phyloP scores from a whole-genome alignment of 140 eudicot species.

The Artemisia princeps region DNA sequence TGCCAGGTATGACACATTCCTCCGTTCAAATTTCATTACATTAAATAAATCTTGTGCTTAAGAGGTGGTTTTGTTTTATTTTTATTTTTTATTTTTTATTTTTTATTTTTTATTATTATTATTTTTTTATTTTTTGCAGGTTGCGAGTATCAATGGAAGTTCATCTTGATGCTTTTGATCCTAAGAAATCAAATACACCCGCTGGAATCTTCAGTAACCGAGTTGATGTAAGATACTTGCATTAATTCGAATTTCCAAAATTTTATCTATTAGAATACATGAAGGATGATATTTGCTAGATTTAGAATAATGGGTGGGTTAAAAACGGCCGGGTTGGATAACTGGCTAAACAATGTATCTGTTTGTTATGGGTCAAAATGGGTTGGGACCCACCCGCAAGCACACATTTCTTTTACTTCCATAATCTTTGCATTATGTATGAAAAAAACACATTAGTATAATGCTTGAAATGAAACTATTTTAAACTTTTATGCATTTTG shows the following conservation, averaged over 20 bases:
- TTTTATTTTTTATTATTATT: no score
- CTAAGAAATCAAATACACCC: slow-evolving; percentile 56
- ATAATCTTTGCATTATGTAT: not conserved
- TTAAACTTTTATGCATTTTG: not conserved
- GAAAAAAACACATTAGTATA: not conserved
- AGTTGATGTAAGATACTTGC: slow-evolving; percentile 47
- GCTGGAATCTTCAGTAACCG: slow-evolving; percentile 79
- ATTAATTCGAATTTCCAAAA: not conserved
- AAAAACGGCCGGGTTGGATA: not conserved
- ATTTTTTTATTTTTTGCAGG: slow-evolving; percentile 32
- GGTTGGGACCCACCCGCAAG: not conserved
- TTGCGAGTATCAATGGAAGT: slow-evolving; percentile 82
- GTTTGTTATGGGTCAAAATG: not conserved
- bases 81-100: no score
- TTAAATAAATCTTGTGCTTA: slow-evolving; percentile 14
- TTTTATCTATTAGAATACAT: not conserved
- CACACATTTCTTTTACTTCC: not conserved
- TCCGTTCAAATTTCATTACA: not conserved
- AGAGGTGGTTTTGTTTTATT: slow-evolving; percentile 14
- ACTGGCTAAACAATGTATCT: not conserved
- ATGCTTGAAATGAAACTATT: not conserved
- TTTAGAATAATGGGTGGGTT: not conserved
- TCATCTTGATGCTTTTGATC: slow-evolving; percentile 74
- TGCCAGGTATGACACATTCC: slow-evolving; percentile 36
- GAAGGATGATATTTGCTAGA: not conserved